Conservation (phyloP, 75 land plant species). For the Isoetes taiwanensis region DNA sequence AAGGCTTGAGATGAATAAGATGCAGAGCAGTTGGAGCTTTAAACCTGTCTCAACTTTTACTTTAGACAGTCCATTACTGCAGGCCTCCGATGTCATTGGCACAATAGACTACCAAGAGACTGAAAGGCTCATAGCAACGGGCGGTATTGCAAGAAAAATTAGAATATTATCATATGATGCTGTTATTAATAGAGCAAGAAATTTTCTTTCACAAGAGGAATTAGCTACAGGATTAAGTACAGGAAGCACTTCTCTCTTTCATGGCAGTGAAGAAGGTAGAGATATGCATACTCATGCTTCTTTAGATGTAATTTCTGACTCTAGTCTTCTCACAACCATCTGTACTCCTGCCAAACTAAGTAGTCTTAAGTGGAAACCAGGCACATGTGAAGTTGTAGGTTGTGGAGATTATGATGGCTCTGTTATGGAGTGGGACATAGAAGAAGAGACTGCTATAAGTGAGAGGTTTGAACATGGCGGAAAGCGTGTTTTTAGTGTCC, state of each 20-base stretch:
- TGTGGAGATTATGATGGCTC: conserved; percentile 81
- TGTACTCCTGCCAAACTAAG: conserved; percentile 72
- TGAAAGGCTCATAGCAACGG: too few species aligned
- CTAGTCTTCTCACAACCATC: conserved; percentile 19
- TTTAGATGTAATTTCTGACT: background rate
- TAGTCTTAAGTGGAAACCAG: conserved; percentile 51
- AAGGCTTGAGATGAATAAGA: too few species aligned
- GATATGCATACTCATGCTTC: background rate
- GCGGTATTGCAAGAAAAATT: conserved; percentile 75
- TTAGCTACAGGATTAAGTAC: background rate
- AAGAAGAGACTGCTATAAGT: conserved; percentile 28
- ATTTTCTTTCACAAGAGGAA: background rate
- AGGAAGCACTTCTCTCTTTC: background rate
- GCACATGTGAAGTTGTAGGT: conserved; percentile 27
- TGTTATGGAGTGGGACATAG: conserved; percentile 65
- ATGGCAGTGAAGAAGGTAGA: background rate
- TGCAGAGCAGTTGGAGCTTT: too few species aligned
- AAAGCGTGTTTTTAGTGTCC: conserved; percentile 55
- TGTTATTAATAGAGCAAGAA: too few species aligned
- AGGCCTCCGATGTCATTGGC: too few species aligned
- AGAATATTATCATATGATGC: conserved; percentile 27
- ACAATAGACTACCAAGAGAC: too few species aligned
- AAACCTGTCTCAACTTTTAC: too few species aligned
- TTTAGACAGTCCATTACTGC: too few species aligned
- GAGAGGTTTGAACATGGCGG: conserved; percentile 79